Percentiles rank a stretch among this genome's conserved stretches.
Conservation (phyloP, 2,329 filamentous ascomycete genomes). For the Paraconiothyrium sp. region DNA sequence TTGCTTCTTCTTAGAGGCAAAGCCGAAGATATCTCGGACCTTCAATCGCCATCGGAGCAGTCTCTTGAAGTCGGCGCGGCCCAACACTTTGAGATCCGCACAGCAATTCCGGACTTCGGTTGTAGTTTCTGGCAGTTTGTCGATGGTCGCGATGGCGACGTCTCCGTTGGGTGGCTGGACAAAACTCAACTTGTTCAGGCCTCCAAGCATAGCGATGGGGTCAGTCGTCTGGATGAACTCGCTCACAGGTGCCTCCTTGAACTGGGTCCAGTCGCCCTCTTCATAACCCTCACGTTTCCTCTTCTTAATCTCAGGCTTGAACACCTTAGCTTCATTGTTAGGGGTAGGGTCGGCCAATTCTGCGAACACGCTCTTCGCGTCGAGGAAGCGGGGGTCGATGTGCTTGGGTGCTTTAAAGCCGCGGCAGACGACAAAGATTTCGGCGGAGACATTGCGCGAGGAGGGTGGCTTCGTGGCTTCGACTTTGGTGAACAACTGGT, state of each 20-base stretch:
- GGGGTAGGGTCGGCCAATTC: slow-evolving; percentile 85
- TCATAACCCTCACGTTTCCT: slow-evolving; percentile 97
- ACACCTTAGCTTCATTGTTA: slow-evolving; percentile 98
- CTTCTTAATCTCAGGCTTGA: slow-evolving; percentile 97
- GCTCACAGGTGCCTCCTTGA: slow-evolving; percentile 86
- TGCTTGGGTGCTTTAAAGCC: slow-evolving; percentile 95
- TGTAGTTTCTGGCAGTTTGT: slow-evolving; percentile 76
- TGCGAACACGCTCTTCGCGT: slow-evolving; percentile 88
- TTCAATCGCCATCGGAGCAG: slow-evolving; percentile 89
- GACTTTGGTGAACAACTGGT: slow-evolving; percentile 93
- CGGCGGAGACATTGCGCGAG: slow-evolving; percentile 93
- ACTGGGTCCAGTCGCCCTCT: slow-evolving; percentile 92
- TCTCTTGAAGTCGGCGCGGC: slow-evolving; percentile 92
- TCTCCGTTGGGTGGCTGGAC: slow-evolving; percentile 79
- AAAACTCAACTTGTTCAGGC: slow-evolving; percentile 85
- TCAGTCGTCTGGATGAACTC: slow-evolving; percentile 95
- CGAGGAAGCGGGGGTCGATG: slow-evolving; percentile 91
- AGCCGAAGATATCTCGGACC: slow-evolving; percentile 89
- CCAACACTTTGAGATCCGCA: slow-evolving; percentile 81
- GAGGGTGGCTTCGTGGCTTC: slow-evolving; percentile 98
- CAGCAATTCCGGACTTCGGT: slow-evolving; percentile 70
- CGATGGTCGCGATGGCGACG: slow-evolving; percentile 84
- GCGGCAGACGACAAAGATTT: slow-evolving; percentile 97
- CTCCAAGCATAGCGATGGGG: slow-evolving; percentile 90
- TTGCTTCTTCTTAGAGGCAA: slow-evolving; percentile 75